phyloP scores from a whole-genome alignment of 768 basidiomycete species.

The Leccinum broughii region DNA sequence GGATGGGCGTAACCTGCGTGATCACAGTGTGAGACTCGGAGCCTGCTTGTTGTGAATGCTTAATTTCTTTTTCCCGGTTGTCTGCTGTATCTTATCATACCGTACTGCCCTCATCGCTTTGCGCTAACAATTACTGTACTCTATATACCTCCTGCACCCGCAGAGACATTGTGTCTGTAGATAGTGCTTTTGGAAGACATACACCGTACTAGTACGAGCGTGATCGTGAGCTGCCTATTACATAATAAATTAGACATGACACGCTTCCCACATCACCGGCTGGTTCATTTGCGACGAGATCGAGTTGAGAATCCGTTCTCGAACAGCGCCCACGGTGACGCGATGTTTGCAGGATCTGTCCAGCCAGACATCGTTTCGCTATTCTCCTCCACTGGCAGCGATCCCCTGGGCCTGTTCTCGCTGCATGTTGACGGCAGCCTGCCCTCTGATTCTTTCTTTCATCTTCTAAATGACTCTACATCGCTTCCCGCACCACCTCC shows the following conservation, averaged over 20 bases:
- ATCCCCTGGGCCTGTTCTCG: constrained; percentile 60
- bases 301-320: constrained; percentile 15
- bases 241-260: constrained; percentile 41
- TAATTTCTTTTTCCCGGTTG: not conserved
- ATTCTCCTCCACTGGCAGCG: constrained; percentile 71
- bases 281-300: constrained; percentile 21
- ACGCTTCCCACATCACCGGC: not conserved
- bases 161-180: constrained; percentile 2
- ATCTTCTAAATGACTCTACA: constrained; percentile 59
- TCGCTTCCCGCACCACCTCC: constrained; percentile 47
- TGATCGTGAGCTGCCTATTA: constrained; percentile 28
- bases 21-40: constrained; percentile 32
- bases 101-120: not conserved
- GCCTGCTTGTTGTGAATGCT: constrained; percentile 25
- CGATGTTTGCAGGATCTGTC: constrained; percentile 55
- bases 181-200: not conserved
- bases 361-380: constrained; percentile 69
- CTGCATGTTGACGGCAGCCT: constrained; percentile 47
- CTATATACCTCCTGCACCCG: constrained; percentile 6
- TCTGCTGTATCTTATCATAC: constrained; percentile 22
- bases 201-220: too few relatives aligned
- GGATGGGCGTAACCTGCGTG: not conserved
- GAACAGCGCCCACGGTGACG: constrained; percentile 4
- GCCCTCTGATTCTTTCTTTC: constrained; percentile 63
- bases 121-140: not conserved